Percentiles rank a stretch among this genome's conserved stretches.
Conservation (phyloP, 164 flowering plant genomes). For the Liriodendron chinense region DNA sequence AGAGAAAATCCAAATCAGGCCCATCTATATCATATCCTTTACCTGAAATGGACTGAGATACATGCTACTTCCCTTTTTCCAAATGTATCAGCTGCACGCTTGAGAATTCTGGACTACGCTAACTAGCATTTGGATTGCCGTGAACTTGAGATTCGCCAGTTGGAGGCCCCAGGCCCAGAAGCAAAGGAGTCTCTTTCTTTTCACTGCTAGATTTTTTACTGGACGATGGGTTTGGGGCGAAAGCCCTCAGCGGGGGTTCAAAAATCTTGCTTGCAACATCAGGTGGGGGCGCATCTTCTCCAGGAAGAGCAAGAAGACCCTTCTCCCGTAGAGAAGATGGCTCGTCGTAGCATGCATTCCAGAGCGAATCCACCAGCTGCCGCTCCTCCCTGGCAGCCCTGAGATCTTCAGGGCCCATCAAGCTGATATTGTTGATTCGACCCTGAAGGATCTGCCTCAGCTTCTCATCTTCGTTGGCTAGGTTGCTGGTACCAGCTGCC, state of each 20-base stretch:
- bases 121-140: slow-evolving; percentile 3
- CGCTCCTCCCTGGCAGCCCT: slow-evolving; percentile 88
- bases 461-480: slow-evolving; percentile 47
- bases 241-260: slow-evolving; percentile 77
- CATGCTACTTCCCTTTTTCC: background rate
- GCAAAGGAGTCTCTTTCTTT: slow-evolving; percentile 53
- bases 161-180: slow-evolving; percentile 48
- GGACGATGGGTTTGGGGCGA: slow-evolving; percentile 37
- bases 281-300: slow-evolving; percentile 66
- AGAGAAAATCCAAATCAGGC: background rate
- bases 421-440: slow-evolving; percentile 61
- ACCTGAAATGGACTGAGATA: background rate
- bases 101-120: background rate
- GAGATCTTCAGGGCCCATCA: slow-evolving; percentile 74
- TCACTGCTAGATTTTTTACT: slow-evolving; percentile 18
- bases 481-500: slow-evolving; percentile 17
- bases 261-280: slow-evolving; percentile 79
- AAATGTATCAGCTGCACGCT: background rate
- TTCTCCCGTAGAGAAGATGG: slow-evolving; percentile 78
- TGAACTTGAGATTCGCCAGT: slow-evolving; percentile 10
- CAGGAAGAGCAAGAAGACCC: slow-evolving; percentile 77
- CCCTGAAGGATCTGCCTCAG: slow-evolving; percentile 71
- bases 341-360: slow-evolving; percentile 73
- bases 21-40: background rate
- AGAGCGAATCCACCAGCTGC: slow-evolving; percentile 80